phyloP scores from a whole-genome alignment of 2,329 filamentous ascomycete species.

The Claviceps maximensis region DNA sequence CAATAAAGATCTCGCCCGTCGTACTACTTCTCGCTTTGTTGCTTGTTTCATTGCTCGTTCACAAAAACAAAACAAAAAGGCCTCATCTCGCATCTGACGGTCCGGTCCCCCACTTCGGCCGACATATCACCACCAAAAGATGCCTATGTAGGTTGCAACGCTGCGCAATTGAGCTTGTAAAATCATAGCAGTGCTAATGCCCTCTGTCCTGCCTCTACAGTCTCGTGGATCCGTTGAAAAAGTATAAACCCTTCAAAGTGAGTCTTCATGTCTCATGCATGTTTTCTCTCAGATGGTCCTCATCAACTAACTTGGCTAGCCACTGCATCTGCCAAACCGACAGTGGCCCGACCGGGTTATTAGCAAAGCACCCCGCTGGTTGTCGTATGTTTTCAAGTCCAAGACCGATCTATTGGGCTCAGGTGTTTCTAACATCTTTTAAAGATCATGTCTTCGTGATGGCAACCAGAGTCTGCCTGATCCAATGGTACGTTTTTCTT shows the following conservation, averaged over 20 bases:
- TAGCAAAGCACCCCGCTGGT: slow-evolving; percentile 78
- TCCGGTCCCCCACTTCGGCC: background rate
- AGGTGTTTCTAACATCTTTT: background rate
- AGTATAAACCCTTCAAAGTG: slow-evolving; percentile 1
- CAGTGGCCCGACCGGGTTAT: slow-evolving; percentile 78
- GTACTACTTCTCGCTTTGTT: background rate
- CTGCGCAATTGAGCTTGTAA: background rate
- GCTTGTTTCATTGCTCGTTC: background rate
- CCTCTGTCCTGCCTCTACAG: background rate
- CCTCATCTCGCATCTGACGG: background rate
- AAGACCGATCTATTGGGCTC: background rate
- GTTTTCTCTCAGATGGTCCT: background rate
- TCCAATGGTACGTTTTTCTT: slow-evolving; percentile 60
- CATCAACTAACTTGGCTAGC: background rate
- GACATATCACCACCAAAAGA: background rate
- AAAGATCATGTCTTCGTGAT: slow-evolving; percentile 41
- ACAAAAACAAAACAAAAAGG: too few species aligned
- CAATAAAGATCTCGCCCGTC: background rate
- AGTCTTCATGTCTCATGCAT: background rate
- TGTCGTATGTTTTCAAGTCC: slow-evolving; percentile 23
- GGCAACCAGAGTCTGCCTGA: slow-evolving; percentile 89
- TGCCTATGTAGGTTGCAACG: background rate
- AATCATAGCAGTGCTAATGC: background rate
- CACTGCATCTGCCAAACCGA: slow-evolving; percentile 42
- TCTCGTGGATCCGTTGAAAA: background rate